Evolutionary conservation across 257 asterid species (phyloP), one percentile per base, ranked within the genome.

Genomic region (Jasminum sambac): DNA sequence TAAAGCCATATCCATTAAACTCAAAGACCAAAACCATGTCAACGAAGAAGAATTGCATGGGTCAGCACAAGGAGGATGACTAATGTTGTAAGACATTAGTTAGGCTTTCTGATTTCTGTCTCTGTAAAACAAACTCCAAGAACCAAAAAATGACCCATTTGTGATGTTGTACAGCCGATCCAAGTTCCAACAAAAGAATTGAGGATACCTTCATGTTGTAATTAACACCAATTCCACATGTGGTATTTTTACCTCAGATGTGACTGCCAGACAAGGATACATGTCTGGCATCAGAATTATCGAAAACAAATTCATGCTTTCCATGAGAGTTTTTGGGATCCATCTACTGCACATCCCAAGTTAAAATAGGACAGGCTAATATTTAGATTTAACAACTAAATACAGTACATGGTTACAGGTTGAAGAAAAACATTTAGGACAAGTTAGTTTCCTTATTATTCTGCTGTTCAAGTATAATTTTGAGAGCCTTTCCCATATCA

Each of bases 1-100:
- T 61, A 57, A 6, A 70, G 58, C 24, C 59, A 62, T 46, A 79
- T 70, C 71, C n/a, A 43, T 11, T 69, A 41, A 26, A 60, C 63
- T 76, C 26, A 76, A 25, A 48, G 57, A 11, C 64, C 34, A 6
- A 12, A 36, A 62, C 23, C 64, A 62, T 59, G 46, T 39, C n/a
- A 65, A 59, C 24, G 52, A 69, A 26, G 39, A 50, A 68, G 66
- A 14, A 50, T 50, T 50, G 6, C 5, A 7, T n/a, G n/a, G 59
- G 59, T 50, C 59, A 50, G n/a, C 19, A 50, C 11, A 17, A 50
- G 36, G 58, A 40, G 64, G 58, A 74, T 8, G 12, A 41, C 67
- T 11, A 57, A 63, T 67, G n/a, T n/a, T n/a, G n/a, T n/a, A n/a
- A n/a, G n/a, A n/a, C n/a, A n/a, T 46, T 44, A 59, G 8, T 24